Evolutionary conservation across 1,284 basidiomycete genomes (phyloP), one percentile per base, ranked within the genome.

Genomic region (Peniophora sp.): DNA sequence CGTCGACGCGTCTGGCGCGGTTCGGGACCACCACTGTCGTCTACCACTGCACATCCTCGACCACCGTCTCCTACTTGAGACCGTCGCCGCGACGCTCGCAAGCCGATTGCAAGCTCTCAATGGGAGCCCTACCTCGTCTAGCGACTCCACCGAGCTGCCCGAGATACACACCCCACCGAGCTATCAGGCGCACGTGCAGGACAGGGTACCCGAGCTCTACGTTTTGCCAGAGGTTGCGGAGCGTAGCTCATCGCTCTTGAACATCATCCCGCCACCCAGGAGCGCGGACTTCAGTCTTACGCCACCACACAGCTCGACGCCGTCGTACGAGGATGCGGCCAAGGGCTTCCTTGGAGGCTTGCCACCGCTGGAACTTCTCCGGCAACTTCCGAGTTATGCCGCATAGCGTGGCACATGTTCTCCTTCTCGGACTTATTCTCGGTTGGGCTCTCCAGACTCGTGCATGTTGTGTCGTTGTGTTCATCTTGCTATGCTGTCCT

Each of bases 1-100:
- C 23, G 22, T 45, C 14, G 23, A 20, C 44, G 23, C 23, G 3
- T 16, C 14, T 16, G 38, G 38, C 8, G n/a, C 5, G n/a, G n/a
- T 8, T n/a, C 38, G 38, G 8, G 44, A 45, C 9, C 17, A 20
- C 12, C 44, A 25, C 20, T 24, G 17, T 22, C 14, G 12, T 10
- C 44, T 45, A 9, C 44, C 44, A 16, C 44, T 45, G 12, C 44
- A 45, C 20, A 24, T 45, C 17, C 44, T 45, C 44, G 44, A 45
- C 3, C 20, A 20, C 8, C 10, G 44, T 9, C 44, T 45, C 9
- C 44, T 20, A 10, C 12, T 22, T 16, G 20, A 24, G 9, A 22
- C 44, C 23, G 20, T 16, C 20, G 44, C 44, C 3, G 44, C 44
- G 14, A 45, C 44, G 6, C 44, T 23, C 2, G 20, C 14, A 16